These are phyloP conservation scores for Inga leiocalycina DNA, from an alignment of 306 rosid species.

Conservation along the genomic window DNA sequence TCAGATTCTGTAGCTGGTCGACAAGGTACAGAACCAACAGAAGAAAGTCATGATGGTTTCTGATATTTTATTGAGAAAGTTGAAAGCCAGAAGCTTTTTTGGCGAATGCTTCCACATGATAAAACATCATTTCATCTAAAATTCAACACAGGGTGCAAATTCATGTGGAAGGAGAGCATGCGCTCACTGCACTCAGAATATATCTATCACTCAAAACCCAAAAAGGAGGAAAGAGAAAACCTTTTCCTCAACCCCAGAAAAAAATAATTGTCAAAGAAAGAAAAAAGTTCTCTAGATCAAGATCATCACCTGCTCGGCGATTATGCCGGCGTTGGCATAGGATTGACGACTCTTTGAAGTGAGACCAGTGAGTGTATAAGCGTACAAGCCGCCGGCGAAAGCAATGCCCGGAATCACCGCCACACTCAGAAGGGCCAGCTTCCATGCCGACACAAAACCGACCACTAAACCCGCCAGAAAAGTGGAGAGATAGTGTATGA, in stretches of 20 bases:
- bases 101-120: constrained; percentile 39
- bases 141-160: constrained; percentile 30
- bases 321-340: constrained; percentile 92
- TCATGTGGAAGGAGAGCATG: constrained; percentile 38
- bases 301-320: constrained; percentile 91
- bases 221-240: constrained; percentile 22
- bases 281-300: not conserved
- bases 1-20: not conserved
- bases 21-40: not conserved
- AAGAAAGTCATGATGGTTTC: constrained; percentile 28
- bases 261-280: not conserved
- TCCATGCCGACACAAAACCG: constrained; percentile 98
- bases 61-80: constrained; percentile 29
- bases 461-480: constrained; percentile 97
- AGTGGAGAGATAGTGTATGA: constrained; percentile 96
- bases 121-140: constrained; percentile 44
- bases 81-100: constrained; percentile 28
- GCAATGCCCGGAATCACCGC: constrained; percentile 99
- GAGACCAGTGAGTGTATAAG: constrained; percentile 94
- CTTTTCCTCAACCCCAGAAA: constrained; percentile 9
- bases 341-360: constrained; percentile 97
- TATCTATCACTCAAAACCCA: not conserved
- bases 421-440: constrained; percentile 88
- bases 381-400: constrained; percentile 96
- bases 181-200: constrained; percentile 32